phyloP scores from a whole-genome alignment of 257 asterid species.

The Salvia hispanica region DNA sequence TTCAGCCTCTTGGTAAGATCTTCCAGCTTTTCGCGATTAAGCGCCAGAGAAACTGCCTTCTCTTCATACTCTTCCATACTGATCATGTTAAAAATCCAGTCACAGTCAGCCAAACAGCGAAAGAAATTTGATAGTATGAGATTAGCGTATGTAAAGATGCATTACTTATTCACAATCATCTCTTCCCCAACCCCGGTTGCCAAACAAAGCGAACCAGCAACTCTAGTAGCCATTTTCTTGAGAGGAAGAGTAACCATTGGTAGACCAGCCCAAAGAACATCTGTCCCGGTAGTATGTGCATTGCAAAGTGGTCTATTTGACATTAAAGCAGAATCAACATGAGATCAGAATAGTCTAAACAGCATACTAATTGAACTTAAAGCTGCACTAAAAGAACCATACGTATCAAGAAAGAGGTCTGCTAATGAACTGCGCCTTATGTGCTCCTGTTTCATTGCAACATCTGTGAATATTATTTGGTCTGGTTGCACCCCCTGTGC shows the following conservation, averaged over 20 bases:
- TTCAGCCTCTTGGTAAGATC: slow-evolving; percentile 80
- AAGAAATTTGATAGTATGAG: no score
- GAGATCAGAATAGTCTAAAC: background rate
- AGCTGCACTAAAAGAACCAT: slow-evolving; percentile 15
- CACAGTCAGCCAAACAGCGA: slow-evolving; percentile 13
- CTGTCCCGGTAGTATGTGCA: slow-evolving; percentile 99
- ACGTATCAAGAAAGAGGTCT: slow-evolving; percentile 97
- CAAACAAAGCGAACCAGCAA: slow-evolving; percentile 96
- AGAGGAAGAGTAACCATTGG: slow-evolving; percentile 98
- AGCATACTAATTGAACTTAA: background rate
- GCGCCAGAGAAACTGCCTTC: slow-evolving; percentile 80
- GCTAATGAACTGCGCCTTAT: slow-evolving; percentile 93
- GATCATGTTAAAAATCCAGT: slow-evolving; percentile 18
- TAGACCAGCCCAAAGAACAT: slow-evolving; percentile 98
- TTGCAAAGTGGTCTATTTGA: slow-evolving; percentile 89
- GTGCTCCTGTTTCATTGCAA: slow-evolving; percentile 98
- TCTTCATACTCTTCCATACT: slow-evolving; percentile 98
- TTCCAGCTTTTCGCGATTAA: slow-evolving; percentile 71
- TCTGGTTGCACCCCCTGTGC: slow-evolving; percentile 97
- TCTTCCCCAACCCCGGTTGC: slow-evolving; percentile 98
- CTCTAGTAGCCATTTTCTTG: slow-evolving; percentile 99
- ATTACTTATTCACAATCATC: slow-evolving; percentile 87
- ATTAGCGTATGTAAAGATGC: slow-evolving; percentile 10
- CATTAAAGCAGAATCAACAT: slow-evolving; percentile 23
- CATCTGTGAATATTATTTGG: slow-evolving; percentile 92